Evolutionary conservation across 768 basidiomycete genomes (phyloP), one percentile per base, ranked within the genome.

Genomic region (Mycena olivaceomarginata): DNA sequence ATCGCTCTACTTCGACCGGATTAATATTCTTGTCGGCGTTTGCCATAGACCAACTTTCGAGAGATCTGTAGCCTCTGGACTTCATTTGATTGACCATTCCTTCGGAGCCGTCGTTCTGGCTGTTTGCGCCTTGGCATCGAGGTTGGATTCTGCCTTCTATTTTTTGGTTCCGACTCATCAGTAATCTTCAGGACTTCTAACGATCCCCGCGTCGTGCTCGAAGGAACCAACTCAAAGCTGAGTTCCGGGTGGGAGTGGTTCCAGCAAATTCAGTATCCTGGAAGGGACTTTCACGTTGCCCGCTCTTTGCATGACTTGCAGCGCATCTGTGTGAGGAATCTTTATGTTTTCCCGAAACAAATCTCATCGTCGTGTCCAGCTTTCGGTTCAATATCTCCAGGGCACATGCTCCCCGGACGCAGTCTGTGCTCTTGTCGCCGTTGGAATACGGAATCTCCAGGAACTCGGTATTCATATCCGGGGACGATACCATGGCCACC

Each of bases 41-140:
- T 79, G 94, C 10, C 92, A 93, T 76, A 85, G 88, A 4, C 88
- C 89, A 0, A 86, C 87, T 22, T 93, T 94, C 71, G 85, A 89
- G 51, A 80, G 82, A 11, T 84, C 86, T 48, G 79, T 90, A 53
- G 77, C 73, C 2, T 82, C 86, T 5, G 85, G 86, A 0, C 78
- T 87, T 5, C 88, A 92, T 78, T 74, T 86, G 16, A 81, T 80
- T 1, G 85, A 90, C 46, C 15, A 82, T 0, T 76, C 83, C 0
- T 92, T 93, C 77, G 86, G 84, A 0, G 74, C 85, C 2, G 85
- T 89, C 1, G 90, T 92, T 53, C 84, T 93, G 7, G 83, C 90
- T 9, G 85, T 92, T 0, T 91, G 91, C 80, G 92, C 93, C 0
- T 46, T 79, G 46, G 78, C 74, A 9, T 60, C 78, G 10, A 71